A percentile compares a stretch with the other conserved stretches of the same genome.
phyloP scores from a whole-genome alignment of 1,284 basidiomycete genomes.

The Cutaneotrichosporon arboriforme region DNA sequence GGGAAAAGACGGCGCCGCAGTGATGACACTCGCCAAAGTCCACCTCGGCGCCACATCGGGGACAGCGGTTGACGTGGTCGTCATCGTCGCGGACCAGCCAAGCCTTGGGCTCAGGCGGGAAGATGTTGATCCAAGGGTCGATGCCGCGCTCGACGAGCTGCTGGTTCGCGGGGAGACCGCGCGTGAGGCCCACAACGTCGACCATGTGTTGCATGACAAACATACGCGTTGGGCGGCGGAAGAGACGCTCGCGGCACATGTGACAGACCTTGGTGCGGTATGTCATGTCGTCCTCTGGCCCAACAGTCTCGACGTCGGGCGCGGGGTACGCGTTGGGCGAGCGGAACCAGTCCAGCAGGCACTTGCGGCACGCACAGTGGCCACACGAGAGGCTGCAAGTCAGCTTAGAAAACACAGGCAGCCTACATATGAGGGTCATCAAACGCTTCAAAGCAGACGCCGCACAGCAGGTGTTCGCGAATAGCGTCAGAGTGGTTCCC shows the following conservation, averaged over 20 bases:
- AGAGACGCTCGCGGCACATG: conserved; percentile 38
- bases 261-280: conserved; percentile 42
- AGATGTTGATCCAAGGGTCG: conserved; percentile 33
- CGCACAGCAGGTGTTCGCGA: conserved; percentile 35
- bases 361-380: conserved; percentile 41
- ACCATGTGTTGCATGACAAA: conserved; percentile 36
- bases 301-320: conserved; percentile 17
- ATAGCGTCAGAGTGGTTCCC: conserved; percentile 27
- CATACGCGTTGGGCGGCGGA: conserved; percentile 36
- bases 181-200: conserved; percentile 29
- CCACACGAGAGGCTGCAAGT: conserved; percentile 39
- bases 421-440: conserved; percentile 45
- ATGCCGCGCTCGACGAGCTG: conserved; percentile 1
- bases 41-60: conserved; percentile 35
- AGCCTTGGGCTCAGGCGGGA: conserved; percentile 24
- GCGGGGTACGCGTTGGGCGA: conserved; percentile 34
- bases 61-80: conserved; percentile 33
- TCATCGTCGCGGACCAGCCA: conserved; percentile 30
- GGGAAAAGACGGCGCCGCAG: conserved; percentile 33
- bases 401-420: conserved; percentile 6
- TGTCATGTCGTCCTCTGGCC: conserved; percentile 23
- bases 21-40: conserved; percentile 24
- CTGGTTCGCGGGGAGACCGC: not conserved
- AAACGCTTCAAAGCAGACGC: conserved; percentile 39
- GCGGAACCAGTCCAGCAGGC: conserved; percentile 41